phyloP scores from a whole-genome alignment of 169 alveolate species.

The Plasmodium malariae region DNA sequence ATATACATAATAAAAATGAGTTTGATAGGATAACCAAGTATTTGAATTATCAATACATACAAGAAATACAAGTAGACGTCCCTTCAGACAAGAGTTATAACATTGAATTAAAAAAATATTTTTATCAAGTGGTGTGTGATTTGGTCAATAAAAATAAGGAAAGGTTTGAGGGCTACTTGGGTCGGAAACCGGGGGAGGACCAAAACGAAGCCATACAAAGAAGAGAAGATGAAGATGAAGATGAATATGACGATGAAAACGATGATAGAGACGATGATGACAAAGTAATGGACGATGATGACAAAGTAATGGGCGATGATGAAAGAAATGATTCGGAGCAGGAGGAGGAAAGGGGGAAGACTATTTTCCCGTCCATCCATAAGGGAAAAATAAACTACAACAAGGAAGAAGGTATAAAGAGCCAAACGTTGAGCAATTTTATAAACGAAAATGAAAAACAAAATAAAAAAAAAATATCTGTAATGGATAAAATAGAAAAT shows the following conservation, averaged over 20 bases:
- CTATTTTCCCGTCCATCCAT: background rate
- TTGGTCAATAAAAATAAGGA: conserved; percentile 14
- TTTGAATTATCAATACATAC: conserved; percentile 47
- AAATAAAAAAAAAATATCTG: background rate
- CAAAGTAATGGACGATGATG: background rate
- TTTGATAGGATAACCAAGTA: conserved; percentile 60
- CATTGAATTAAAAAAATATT: conserved; percentile 39
- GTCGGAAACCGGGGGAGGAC: background rate
- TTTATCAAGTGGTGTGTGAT: conserved; percentile 37
- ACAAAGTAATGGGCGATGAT: too few relatives aligned
- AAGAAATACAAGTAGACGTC: conserved; percentile 23
- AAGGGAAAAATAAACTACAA: background rate
- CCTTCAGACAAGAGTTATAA: conserved; percentile 44
- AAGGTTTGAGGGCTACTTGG: conserved; percentile 6
- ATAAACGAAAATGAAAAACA: conserved; percentile 31
- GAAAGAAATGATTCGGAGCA: too few relatives aligned
- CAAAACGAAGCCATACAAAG: background rate
- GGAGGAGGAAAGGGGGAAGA: background rate
- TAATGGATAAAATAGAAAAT: conserved; percentile 18
- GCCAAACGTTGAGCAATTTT: conserved; percentile 15
- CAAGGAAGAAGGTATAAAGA: conserved; percentile 1
- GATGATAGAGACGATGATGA: background rate
- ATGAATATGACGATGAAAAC: background rate
- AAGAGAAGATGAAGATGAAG: background rate
- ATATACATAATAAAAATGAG: conserved; percentile 59